Percentiles rank a stretch among this genome's conserved stretches.
Conservation (phyloP, 345 rosid genomes). For the Turritis glabra region DNA sequence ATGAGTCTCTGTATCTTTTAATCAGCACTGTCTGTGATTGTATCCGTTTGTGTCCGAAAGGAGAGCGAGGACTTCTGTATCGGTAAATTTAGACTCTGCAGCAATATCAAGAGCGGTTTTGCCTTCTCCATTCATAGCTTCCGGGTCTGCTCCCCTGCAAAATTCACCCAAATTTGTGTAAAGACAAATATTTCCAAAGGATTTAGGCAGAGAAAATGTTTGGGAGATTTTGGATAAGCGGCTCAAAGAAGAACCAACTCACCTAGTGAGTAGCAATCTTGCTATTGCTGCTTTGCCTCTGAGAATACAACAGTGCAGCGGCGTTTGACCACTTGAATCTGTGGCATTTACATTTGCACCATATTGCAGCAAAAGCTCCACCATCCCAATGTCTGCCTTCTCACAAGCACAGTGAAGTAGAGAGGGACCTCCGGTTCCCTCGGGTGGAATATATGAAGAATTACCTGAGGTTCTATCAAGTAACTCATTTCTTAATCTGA, state of each 20-base stretch:
- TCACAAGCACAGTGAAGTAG: conserved; percentile 97
- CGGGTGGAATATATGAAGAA: conserved; percentile 58
- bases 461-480: conserved; percentile 63
- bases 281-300: conserved; percentile 65
- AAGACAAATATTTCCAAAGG: background rate
- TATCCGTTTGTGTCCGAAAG: conserved; percentile 67
- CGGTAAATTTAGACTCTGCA: conserved; percentile 54
- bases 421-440: conserved; percentile 71
- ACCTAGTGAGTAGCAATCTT: conserved; percentile 88
- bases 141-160: conserved; percentile 89
- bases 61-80: conserved; percentile 61
- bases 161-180: conserved; percentile 1
- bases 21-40: conserved; percentile 31
- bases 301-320: conserved; percentile 73
- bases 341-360: conserved; percentile 79
- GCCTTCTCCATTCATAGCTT: conserved; percentile 60
- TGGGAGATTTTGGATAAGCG: background rate
- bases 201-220: conserved; percentile 2
- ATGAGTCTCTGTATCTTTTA: background rate
- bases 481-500: conserved; percentile 60
- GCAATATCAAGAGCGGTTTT: conserved; percentile 68
- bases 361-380: conserved; percentile 92
- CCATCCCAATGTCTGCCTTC: conserved; percentile 91
- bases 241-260: conserved; percentile 29
- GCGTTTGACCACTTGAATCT: conserved; percentile 81